These are phyloP conservation scores for Gymnopilus dilepis DNA, from an alignment of 768 basidiomycete genomes.

Conservation along the genomic window DNA sequence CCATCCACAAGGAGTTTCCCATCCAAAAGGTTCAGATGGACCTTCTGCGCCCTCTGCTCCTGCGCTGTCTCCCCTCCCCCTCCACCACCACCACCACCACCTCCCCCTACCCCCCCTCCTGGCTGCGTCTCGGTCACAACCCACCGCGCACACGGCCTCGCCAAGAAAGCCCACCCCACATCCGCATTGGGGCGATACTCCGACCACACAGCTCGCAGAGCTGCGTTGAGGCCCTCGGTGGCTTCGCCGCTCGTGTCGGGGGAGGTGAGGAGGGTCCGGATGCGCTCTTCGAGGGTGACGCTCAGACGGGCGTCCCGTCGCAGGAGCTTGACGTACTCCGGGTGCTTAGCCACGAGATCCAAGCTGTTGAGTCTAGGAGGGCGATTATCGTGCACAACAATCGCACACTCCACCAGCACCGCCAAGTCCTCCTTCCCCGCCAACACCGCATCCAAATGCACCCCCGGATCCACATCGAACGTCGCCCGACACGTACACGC, in stretches of 20 bases:
- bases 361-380: constrained; percentile 14
- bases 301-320: constrained; percentile 39
- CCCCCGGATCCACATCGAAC: constrained; percentile 36
- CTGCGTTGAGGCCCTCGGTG: constrained; percentile 32
- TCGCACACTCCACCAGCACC: constrained; percentile 37
- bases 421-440: constrained; percentile 27
- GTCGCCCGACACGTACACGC: constrained; percentile 48
- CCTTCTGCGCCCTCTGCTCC: constrained; percentile 27
- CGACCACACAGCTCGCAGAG: constrained; percentile 36
- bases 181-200: constrained; percentile 27
- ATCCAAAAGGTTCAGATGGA: constrained; percentile 46
- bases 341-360: constrained; percentile 4
- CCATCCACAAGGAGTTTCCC: constrained; percentile 49
- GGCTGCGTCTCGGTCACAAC: constrained; percentile 28
- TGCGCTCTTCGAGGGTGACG: constrained; percentile 28
- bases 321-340: constrained; percentile 28
- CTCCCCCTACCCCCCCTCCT: too few relatives aligned
- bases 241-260: neutral
- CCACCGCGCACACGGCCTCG: constrained; percentile 26
- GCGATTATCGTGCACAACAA: constrained; percentile 37
- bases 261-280: constrained; percentile 19
- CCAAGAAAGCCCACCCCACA: constrained; percentile 13
- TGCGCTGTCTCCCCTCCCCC: too few relatives aligned
- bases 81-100: too few relatives aligned
- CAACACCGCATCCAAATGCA: constrained; percentile 24